These are phyloP conservation scores for Botrytis paeoniae DNA, from an alignment of 2,329 filamentous ascomycete species.

Conservation along the genomic window DNA sequence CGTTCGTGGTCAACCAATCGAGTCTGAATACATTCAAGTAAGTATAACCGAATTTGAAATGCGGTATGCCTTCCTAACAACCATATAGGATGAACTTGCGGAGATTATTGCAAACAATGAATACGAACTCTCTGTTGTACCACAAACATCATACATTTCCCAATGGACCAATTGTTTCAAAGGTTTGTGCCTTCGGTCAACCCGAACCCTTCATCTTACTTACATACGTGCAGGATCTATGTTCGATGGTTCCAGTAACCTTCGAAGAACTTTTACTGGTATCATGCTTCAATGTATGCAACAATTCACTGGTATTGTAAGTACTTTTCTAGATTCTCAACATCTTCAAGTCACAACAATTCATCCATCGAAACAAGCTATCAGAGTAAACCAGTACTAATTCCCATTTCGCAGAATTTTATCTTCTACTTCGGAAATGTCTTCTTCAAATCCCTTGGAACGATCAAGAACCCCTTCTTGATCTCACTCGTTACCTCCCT, in stretches of 20 bases:
- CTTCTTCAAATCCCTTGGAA: constrained; percentile 77
- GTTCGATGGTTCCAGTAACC: constrained; percentile 43
- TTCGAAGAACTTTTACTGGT: constrained; percentile 68
- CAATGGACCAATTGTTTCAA: constrained; percentile 69
- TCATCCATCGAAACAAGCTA: background rate
- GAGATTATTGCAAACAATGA: constrained; percentile 89
- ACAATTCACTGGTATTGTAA: constrained; percentile 64
- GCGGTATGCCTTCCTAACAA: background rate
- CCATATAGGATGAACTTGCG: constrained; percentile 58
- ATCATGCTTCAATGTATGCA: constrained; percentile 78
- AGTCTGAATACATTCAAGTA: constrained; percentile 70
- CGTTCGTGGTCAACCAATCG: constrained; percentile 70
- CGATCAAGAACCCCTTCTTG: constrained; percentile 74
- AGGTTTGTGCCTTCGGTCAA: constrained; percentile 60
- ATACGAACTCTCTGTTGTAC: constrained; percentile 72
- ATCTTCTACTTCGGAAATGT: constrained; percentile 85
- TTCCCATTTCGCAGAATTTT: constrained; percentile 56
- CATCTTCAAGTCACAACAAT: background rate
- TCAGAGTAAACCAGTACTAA: background rate
- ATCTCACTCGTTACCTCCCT: constrained; percentile 83
- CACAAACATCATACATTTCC: constrained; percentile 60
- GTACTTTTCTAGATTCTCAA: background rate
- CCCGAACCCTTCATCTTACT: constrained; percentile 72
- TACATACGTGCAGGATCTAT: constrained; percentile 38
- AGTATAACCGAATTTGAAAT: background rate